Evolutionary conservation across 2,329 filamentous ascomycete genomes (phyloP).

Genomic region (Pseudocercospora crystallina): DNA sequence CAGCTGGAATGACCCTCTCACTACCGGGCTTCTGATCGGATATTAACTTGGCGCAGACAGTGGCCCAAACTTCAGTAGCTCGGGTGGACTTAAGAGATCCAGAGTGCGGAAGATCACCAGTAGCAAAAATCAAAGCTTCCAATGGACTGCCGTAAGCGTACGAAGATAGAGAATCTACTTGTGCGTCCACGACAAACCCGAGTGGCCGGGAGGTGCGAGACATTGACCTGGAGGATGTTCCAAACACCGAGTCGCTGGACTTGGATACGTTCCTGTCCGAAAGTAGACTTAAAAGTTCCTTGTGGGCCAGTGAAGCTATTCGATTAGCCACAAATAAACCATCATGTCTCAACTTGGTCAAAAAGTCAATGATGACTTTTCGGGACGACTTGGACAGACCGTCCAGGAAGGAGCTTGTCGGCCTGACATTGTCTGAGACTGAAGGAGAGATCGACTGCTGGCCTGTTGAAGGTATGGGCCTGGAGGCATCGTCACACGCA

Average conservation of each 20-base stretch:
- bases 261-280: conserved; percentile 77
- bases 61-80: conserved; percentile 84
- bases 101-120: conserved; percentile 38
- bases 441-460: conserved; percentile 55
- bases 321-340: conserved; percentile 83
- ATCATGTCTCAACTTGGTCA: conserved; percentile 80
- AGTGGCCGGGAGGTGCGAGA: conserved; percentile 41
- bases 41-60: conserved; percentile 79
- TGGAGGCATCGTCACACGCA: conserved; percentile 72
- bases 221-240: conserved; percentile 52
- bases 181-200: conserved; percentile 29
- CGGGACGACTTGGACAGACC: conserved; percentile 74
- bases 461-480: conserved; percentile 39
- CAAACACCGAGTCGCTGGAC: conserved; percentile 77
- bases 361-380: conserved; percentile 73
- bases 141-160: conserved; percentile 27
- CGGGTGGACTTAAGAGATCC: conserved; percentile 55
- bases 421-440: conserved; percentile 25
- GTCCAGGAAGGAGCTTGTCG: conserved; percentile 50
- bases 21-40: conserved; percentile 72
- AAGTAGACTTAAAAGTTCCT: conserved; percentile 75
- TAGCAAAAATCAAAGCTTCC: conserved; percentile 35
- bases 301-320: conserved; percentile 70
- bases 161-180: conserved; percentile 28
- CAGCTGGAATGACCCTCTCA: conserved; percentile 77